phyloP scores from a whole-genome alignment of 495 filamentous ascomycete genomes.

The Amphirosellinia nigrospora region DNA sequence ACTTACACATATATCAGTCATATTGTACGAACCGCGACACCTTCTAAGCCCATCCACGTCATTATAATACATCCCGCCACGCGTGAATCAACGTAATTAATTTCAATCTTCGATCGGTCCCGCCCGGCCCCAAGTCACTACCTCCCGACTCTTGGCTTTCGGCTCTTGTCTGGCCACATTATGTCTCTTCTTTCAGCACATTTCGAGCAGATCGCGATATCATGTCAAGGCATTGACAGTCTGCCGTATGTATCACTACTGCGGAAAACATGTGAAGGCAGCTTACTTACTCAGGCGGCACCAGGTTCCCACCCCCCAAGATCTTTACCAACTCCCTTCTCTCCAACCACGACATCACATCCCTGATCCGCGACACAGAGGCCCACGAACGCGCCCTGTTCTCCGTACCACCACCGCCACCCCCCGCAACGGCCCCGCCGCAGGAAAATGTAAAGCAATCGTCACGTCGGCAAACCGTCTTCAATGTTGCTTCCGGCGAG shows the following conservation, averaged over 20 bases:
- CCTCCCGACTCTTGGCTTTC: neutral
- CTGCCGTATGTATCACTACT: constrained; percentile 69
- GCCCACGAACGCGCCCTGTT: constrained; percentile 94
- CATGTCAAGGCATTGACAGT: constrained; percentile 79
- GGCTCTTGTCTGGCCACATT: constrained; percentile 3
- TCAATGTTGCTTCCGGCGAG: constrained; percentile 61
- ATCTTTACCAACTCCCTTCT: constrained; percentile 96
- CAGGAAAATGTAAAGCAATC: constrained; percentile 41
- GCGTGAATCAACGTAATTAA: neutral
- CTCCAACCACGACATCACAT: constrained; percentile 86
- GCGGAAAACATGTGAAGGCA: neutral
- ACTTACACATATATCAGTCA: neutral
- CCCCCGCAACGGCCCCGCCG: constrained; percentile 42
- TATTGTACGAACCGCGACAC: neutral
- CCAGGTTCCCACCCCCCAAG: constrained; percentile 86
- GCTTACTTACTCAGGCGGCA: constrained; percentile 11
- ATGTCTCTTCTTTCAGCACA: constrained; percentile 84
- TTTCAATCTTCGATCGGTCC: neutral
- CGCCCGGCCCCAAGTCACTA: neutral
- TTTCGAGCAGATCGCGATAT: constrained; percentile 89
- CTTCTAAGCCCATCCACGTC: neutral
- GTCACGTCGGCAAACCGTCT: constrained; percentile 58
- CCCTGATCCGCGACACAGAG: constrained; percentile 94
- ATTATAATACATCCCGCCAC: neutral
- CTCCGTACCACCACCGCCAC: constrained; percentile 76